Conservation (phyloP, 2,329 filamentous ascomycete genomes). For the Leptographium flavum region DNA sequence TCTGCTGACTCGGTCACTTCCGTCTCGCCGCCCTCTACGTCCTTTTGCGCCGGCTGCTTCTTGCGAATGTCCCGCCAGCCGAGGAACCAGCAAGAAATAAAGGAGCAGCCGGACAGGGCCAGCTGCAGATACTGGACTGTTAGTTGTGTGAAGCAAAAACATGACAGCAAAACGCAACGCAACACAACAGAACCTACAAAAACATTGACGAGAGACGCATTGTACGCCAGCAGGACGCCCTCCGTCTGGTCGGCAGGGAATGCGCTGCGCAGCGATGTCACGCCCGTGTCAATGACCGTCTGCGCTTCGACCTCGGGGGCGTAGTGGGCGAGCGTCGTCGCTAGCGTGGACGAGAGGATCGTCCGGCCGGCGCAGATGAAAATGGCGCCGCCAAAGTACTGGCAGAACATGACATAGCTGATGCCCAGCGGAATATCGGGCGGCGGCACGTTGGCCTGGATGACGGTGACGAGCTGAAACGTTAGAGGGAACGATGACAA, state of each 20-base stretch:
- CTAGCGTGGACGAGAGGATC: constrained; percentile 51
- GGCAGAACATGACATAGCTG: constrained; percentile 44
- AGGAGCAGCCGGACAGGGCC: neutral
- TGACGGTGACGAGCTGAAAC: constrained; percentile 33
- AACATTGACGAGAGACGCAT: constrained; percentile 3
- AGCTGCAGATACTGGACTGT: constrained; percentile 6
- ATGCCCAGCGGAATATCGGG: constrained; percentile 35
- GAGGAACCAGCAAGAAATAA: constrained; percentile 5
- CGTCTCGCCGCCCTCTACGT: neutral
- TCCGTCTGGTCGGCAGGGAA: neutral
- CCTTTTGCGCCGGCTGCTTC: neutral
- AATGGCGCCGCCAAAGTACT: constrained; percentile 50
- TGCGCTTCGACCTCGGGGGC: constrained; percentile 29
- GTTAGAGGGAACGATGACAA: constrained; percentile 24
- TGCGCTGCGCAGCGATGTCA: constrained; percentile 5
- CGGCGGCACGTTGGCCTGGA: constrained; percentile 35
- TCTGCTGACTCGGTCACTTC: neutral
- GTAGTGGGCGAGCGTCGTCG: constrained; percentile 31
- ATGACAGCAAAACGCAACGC: no score
- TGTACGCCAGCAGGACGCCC: constrained; percentile 5
- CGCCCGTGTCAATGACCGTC: constrained; percentile 37
- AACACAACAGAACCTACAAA: constrained; percentile 3
- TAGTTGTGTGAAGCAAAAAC: neutral
- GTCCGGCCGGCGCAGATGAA: constrained; percentile 52
- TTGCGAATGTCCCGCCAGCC: constrained; percentile 8